Evolutionary conservation across 257 asterid genomes (phyloP).

Genomic region (Galeopsis tetrahit): DNA sequence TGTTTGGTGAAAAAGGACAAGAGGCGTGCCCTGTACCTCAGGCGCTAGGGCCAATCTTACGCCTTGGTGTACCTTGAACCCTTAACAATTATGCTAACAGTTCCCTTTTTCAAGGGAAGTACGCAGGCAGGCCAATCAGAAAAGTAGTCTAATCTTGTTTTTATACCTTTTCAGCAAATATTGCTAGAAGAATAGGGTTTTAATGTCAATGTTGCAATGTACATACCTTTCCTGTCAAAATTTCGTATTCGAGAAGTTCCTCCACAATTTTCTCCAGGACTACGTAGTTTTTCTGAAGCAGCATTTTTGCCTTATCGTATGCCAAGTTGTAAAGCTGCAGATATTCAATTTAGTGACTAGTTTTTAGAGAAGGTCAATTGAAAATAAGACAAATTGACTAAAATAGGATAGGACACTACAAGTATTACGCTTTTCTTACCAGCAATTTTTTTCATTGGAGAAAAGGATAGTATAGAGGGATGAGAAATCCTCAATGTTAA

Average conservation of each 20-base stretch:
- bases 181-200: conserved; percentile 14
- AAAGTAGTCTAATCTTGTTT: too few relatives aligned
- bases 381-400: conserved; percentile 10
- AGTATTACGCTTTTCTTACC: neutral
- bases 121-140: too few relatives aligned
- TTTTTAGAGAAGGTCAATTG: conserved; percentile 22
- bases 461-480: neutral
- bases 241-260: conserved; percentile 80
- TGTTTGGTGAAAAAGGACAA: too few relatives aligned
- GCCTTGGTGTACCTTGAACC: too few relatives aligned
- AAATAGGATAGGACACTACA: conserved; percentile 9
- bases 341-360: conserved; percentile 28
- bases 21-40: too few relatives aligned
- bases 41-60: too few relatives aligned
- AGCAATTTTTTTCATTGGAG: neutral
- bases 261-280: conserved; percentile 87
- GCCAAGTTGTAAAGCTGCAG: conserved; percentile 81
- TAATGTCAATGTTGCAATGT: neutral
- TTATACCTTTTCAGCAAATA: conserved; percentile 14
- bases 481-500: neutral
- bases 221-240: conserved; percentile 85
- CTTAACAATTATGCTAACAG: too few relatives aligned
- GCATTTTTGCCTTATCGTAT: conserved; percentile 73
- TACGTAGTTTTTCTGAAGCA: conserved; percentile 66
- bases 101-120: too few relatives aligned